These are phyloP conservation scores for Rhynchospora breviuscula DNA, from an alignment of 176 grass and related monocot species.

Conservation along the genomic window DNA sequence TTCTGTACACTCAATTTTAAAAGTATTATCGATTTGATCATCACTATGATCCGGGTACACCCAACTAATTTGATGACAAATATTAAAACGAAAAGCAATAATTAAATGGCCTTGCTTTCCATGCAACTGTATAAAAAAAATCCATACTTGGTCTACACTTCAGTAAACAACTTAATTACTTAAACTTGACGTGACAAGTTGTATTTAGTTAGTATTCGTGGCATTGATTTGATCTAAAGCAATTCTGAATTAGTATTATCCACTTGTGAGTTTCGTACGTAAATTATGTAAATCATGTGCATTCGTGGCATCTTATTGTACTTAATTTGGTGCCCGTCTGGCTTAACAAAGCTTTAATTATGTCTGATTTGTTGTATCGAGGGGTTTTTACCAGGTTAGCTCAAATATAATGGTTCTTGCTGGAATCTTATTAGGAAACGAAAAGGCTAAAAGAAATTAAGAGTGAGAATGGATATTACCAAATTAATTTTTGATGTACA, in stretches of 20 bases:
- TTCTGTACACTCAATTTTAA: background rate
- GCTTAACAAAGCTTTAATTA: background rate
- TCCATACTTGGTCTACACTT: background rate
- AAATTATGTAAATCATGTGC: constrained; percentile 12
- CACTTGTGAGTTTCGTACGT: background rate
- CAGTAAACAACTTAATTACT: background rate
- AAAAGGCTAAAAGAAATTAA: background rate
- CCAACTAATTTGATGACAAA: background rate
- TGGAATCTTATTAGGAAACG: background rate
- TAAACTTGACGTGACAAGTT: constrained; percentile 10
- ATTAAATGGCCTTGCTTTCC: background rate
- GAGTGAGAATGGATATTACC: background rate
- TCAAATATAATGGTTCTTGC: background rate
- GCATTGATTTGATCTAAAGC: background rate
- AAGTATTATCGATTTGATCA: background rate
- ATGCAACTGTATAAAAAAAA: background rate
- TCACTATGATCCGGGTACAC: background rate
- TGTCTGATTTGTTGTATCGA: background rate
- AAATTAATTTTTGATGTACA: background rate
- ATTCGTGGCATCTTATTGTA: constrained; percentile 4
- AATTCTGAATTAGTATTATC: background rate
- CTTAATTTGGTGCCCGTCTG: background rate
- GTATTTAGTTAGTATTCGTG: background rate
- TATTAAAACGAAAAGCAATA: background rate
- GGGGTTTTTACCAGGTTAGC: background rate